Evolutionary conservation across 1,139 yeast species (phyloP).

Genomic region (Meyerozyma guilliermondii): DNA sequence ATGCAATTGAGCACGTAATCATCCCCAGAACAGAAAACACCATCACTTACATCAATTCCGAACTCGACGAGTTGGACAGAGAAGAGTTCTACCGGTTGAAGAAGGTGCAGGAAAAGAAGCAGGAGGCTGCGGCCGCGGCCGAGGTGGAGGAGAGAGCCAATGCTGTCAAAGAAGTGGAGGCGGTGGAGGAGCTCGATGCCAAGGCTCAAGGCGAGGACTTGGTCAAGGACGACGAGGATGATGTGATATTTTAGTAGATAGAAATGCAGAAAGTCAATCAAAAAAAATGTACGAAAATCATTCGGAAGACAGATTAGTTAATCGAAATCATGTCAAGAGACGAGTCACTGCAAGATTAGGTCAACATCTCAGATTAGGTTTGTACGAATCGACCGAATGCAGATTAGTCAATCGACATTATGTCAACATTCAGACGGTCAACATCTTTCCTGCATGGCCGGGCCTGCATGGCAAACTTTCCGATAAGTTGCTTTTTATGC

Average conservation of each 20-base stretch:
- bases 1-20: slow-evolving; percentile 97
- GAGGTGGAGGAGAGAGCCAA: slow-evolving; percentile 44
- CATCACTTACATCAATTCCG: slow-evolving; percentile 86
- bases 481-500: slow-evolving; percentile 1
- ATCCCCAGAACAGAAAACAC: slow-evolving; percentile 98
- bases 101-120: slow-evolving; percentile 96
- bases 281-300: no score
- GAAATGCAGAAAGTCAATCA: no score
- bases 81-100: slow-evolving; percentile 95
- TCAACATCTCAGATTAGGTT: no score
- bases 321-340: no score
- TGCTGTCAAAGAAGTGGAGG: slow-evolving; percentile 6
- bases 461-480: not conserved
- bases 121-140: slow-evolving; percentile 63
- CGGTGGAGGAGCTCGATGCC: slow-evolving; percentile 7
- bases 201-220: slow-evolving; percentile 15
- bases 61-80: slow-evolving; percentile 94
- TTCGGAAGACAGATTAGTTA: no score
- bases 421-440: no score
- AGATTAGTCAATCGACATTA: no score
- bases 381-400: no score
- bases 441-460: not conserved
- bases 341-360: no score
- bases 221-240: slow-evolving; percentile 30
- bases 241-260: slow-evolving; percentile 28